Evolutionary conservation across 2,329 filamentous ascomycete species (phyloP).

Genomic region (Tricladium varicosporioides): DNA sequence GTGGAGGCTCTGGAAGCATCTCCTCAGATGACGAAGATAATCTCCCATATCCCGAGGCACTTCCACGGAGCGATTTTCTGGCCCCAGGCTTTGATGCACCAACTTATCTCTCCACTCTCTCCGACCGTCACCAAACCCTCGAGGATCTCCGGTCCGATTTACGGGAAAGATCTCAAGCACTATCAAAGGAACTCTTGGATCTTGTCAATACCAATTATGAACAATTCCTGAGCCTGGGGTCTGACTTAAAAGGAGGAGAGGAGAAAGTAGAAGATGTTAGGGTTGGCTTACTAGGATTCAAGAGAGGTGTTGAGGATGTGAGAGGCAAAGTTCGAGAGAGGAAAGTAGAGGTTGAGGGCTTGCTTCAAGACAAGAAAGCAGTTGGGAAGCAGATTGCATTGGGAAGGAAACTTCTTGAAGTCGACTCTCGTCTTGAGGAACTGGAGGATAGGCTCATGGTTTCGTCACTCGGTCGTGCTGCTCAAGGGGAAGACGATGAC

Average conservation of each 20-base stretch:
- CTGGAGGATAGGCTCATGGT: constrained; percentile 65
- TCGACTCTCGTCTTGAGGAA: constrained; percentile 59
- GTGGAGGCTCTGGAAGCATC: constrained; percentile 25
- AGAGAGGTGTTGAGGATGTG: constrained; percentile 75
- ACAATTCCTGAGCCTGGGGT: constrained; percentile 81
- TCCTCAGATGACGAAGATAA: constrained; percentile 57
- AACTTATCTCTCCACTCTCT: constrained; percentile 77
- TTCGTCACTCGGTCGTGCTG: constrained; percentile 32
- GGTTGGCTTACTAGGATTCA: constrained; percentile 82
- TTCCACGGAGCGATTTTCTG: constrained; percentile 82
- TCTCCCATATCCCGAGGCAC: constrained; percentile 83
- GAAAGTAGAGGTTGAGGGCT: constrained; percentile 57
- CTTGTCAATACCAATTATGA: constrained; percentile 95
- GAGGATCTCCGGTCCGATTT: constrained; percentile 89
- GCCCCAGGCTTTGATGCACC: constrained; percentile 74
- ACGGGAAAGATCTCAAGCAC: constrained; percentile 72
- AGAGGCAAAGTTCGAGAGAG: constrained; percentile 62
- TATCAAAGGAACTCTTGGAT: constrained; percentile 85
- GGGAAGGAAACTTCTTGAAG: constrained; percentile 62
- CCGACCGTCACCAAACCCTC: constrained; percentile 89
- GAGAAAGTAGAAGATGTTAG: constrained; percentile 88
- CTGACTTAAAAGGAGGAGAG: constrained; percentile 80
- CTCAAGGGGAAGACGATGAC: constrained; percentile 29
- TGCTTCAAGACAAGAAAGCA: constrained; percentile 66
- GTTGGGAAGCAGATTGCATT: constrained; percentile 62